Evolutionary conservation across 306 rosid species (phyloP), one percentile per base, ranked within the genome.

Genomic region (Gynostemma pentaphyllum): DNA sequence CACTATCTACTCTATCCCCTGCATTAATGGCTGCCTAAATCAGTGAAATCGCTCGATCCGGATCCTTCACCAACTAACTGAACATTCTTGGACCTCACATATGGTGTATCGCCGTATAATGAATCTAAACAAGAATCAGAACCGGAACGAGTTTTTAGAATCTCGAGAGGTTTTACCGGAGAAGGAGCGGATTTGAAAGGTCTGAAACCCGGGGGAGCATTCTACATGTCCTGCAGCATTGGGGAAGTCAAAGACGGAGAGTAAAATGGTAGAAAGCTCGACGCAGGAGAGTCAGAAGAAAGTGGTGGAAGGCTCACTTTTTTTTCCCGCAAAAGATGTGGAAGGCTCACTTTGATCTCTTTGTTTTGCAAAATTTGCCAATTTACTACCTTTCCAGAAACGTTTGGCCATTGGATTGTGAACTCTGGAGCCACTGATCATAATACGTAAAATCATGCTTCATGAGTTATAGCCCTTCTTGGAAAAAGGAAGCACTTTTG

Each of bases 1-100:
- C 99, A 76, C 97, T 88, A 10, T 92, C 99, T 37, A 92, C 99
- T 72, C 99, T 86, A 45, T 92, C 99, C 48, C 99, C 97, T 0
- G 99, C 86, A 37, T 92, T 92, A 49, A 92, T 92, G 55, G 99
- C 97, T 1, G 99, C 88, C 99, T 97, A 92, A 54, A 92, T 88
- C 61, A 92, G 72, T 0, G 99, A 95, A 65, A 94, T 86, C 2
- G 97, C 94, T 80, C 85, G 86, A 72, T 88, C 99, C 1, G 99
- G 99, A 57, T 94, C 99, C 90, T 94, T 94, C 12, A 81, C 95
- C 61, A n/a, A 94, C 97, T 72, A 94, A 73, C 99, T 94, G 70
- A 67, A 88, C 97, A 15, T 94, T 94, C 68, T 94, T 94, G 66
- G 99, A 97, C 79, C 97, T 72, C 19, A 94, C 99, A 44, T 94